phyloP scores from a whole-genome alignment of 345 rosid genomes.

The Turnera subulata region DNA sequence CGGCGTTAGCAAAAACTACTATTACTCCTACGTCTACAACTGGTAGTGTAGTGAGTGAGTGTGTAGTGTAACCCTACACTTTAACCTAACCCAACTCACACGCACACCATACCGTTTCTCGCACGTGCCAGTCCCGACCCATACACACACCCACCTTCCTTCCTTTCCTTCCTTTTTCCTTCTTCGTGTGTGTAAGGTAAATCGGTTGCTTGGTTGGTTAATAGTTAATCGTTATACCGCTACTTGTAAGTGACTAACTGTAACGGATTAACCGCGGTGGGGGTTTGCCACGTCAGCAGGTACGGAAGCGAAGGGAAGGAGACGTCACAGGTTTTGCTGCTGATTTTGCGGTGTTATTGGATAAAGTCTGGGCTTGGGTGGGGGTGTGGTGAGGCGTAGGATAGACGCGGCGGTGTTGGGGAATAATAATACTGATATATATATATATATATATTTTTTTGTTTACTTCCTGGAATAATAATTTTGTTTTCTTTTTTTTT shows the following conservation, averaged over 20 bases:
- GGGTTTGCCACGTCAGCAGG: slow-evolving; percentile 20
- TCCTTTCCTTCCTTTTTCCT: too few relatives aligned
- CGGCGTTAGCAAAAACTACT: slow-evolving; percentile 25
- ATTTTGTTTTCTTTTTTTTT: neutral
- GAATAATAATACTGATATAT: too few relatives aligned
- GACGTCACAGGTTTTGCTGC: slow-evolving; percentile 41
- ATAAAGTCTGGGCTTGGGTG: slow-evolving; percentile 1
- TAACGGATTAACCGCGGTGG: slow-evolving; percentile 6
- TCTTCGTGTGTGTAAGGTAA: neutral
- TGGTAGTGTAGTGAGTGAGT: slow-evolving; percentile 10
- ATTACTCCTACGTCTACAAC: neutral
- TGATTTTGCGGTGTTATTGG: slow-evolving; percentile 33
- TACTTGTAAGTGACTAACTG: neutral
- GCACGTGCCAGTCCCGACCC: neutral
- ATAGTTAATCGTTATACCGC: too few relatives aligned
- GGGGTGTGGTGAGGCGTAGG: neutral
- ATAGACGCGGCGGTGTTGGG: too few relatives aligned
- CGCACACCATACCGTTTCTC: neutral
- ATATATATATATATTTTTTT: too few relatives aligned
- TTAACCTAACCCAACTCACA: slow-evolving; percentile 10
- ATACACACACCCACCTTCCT: neutral
- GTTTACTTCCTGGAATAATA: neutral
- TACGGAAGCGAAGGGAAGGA: slow-evolving; percentile 1
- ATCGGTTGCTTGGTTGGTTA: neutral
- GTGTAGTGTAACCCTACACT: neutral